A percentile compares a stretch with the other conserved stretches of the same genome.
Evolutionary conservation across 148 eudicot species (phyloP).

Genomic region (Fallopia convolvulus): DNA sequence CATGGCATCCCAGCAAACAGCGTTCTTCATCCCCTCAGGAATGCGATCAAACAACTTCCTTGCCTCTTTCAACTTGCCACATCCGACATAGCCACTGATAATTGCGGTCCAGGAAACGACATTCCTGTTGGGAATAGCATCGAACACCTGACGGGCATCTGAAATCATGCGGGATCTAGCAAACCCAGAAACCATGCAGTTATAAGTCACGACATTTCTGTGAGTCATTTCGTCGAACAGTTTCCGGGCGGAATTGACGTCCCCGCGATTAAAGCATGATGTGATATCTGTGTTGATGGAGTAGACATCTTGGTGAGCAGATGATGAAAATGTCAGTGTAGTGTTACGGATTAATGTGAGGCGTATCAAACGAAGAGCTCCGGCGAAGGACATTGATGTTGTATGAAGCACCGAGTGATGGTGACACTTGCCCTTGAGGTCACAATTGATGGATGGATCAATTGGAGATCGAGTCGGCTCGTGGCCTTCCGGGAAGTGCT

Average conservation of each 20-base stretch:
- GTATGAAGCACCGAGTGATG: background rate
- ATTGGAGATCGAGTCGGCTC: no score
- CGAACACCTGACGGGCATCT: slow-evolving; percentile 44
- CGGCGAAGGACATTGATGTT: background rate
- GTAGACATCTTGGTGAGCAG: slow-evolving; percentile 15
- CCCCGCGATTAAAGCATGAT: slow-evolving; percentile 29
- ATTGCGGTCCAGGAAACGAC: slow-evolving; percentile 63
- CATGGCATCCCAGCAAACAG: slow-evolving; percentile 63
- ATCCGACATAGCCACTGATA: slow-evolving; percentile 49
- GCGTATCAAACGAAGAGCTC: background rate
- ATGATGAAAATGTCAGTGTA: background rate
- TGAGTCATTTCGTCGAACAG: slow-evolving; percentile 66
- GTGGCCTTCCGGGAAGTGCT: no score
- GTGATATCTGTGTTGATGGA: slow-evolving; percentile 41
- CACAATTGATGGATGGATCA: no score
- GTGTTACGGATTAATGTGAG: background rate
- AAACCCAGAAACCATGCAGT: slow-evolving; percentile 72
- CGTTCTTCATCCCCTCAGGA: slow-evolving; percentile 24
- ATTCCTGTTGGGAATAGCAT: slow-evolving; percentile 45
- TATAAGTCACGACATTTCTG: slow-evolving; percentile 60
- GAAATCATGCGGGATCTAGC: slow-evolving; percentile 33
- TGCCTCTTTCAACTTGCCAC: slow-evolving; percentile 42
- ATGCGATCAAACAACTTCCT: slow-evolving; percentile 39
- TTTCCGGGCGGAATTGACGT: slow-evolving; percentile 31
- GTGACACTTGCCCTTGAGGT: no score